phyloP scores from a whole-genome alignment of 1,139 yeast species.

The Sugiyamaella neomexicana region DNA sequence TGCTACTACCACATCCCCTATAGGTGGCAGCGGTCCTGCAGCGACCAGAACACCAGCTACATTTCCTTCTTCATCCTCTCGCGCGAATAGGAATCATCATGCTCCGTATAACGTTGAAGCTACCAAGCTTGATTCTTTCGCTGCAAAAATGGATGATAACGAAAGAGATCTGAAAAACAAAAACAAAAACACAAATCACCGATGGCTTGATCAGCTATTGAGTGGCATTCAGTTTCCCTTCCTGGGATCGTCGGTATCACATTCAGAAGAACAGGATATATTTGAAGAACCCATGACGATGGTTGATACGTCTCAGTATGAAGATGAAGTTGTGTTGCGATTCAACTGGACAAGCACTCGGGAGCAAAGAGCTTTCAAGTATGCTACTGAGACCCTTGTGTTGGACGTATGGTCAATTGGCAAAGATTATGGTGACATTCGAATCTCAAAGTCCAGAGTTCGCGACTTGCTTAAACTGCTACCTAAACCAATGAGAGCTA shows the following conservation, averaged over 20 bases:
- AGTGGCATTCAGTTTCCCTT: constrained; percentile 22
- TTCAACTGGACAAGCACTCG: constrained; percentile 35
- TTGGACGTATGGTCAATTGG: constrained; percentile 43
- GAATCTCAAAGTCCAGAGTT: constrained; percentile 31
- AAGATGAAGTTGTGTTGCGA: constrained; percentile 54
- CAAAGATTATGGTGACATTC: constrained; percentile 36
- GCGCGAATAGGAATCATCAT: constrained; percentile 18
- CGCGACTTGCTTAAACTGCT: constrained; percentile 34
- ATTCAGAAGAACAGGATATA: constrained; percentile 3
- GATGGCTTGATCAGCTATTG: constrained; percentile 10
- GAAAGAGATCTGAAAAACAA: not conserved
- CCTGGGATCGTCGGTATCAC: not conserved
- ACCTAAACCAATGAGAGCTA: constrained; percentile 34
- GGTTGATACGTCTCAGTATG: constrained; percentile 45
- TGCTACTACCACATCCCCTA: constrained; percentile 10
- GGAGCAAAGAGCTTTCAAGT: constrained; percentile 33
- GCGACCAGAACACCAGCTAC: not conserved
- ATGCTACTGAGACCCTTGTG: constrained; percentile 36
- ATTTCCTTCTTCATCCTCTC: constrained; percentile 7
- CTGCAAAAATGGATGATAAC: constrained; percentile 13
- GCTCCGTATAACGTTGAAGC: constrained; percentile 22
- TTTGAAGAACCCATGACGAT: constrained; percentile 10
- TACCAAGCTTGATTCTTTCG: constrained; percentile 6
- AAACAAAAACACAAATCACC: not conserved
- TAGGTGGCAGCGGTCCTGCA: constrained; percentile 10